These are phyloP conservation scores for Diplodia seriata DNA, from an alignment of 2,329 filamentous ascomycete genomes.

Conservation along the genomic window DNA sequence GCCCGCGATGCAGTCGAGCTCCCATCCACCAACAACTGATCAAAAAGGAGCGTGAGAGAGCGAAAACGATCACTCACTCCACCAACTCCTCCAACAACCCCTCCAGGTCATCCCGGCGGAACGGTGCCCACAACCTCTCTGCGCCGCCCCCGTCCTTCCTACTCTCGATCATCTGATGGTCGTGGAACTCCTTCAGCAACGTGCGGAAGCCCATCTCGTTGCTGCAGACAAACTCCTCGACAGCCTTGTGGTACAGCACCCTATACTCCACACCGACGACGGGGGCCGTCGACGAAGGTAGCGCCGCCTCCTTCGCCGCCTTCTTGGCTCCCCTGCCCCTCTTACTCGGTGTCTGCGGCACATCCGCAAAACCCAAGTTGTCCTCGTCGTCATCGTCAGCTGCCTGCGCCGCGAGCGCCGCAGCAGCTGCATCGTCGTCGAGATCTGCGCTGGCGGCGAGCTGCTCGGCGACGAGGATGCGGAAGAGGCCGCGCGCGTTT, in stretches of 20 bases:
- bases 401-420: constrained; percentile 43
- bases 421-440: constrained; percentile 53
- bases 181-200: constrained; percentile 94
- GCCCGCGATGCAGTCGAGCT: not conserved
- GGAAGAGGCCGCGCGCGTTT: constrained; percentile 87
- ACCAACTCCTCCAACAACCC: constrained; percentile 80
- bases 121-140: constrained; percentile 84
- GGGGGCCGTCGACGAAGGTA: constrained; percentile 41
- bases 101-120: constrained; percentile 87
- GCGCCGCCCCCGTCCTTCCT: constrained; percentile 84
- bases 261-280: constrained; percentile 81
- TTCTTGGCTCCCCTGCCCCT: constrained; percentile 36
- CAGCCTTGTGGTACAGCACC: constrained; percentile 90
- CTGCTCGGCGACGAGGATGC: constrained; percentile 83
- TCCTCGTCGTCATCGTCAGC: constrained; percentile 36
- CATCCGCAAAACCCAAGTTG: constrained; percentile 35
- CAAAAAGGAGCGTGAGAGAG: too few species aligned
- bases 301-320: constrained; percentile 39
- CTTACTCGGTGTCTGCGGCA: constrained; percentile 38
- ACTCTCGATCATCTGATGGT: constrained; percentile 96
- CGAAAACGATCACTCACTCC: constrained; percentile 19
- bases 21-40: not conserved
- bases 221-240: constrained; percentile 95
- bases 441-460: constrained; percentile 69
- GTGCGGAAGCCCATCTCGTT: constrained; percentile 96